Evolutionary conservation across 352 stramenopile species (phyloP).

Genomic region (Globisporangium spinosum): DNA sequence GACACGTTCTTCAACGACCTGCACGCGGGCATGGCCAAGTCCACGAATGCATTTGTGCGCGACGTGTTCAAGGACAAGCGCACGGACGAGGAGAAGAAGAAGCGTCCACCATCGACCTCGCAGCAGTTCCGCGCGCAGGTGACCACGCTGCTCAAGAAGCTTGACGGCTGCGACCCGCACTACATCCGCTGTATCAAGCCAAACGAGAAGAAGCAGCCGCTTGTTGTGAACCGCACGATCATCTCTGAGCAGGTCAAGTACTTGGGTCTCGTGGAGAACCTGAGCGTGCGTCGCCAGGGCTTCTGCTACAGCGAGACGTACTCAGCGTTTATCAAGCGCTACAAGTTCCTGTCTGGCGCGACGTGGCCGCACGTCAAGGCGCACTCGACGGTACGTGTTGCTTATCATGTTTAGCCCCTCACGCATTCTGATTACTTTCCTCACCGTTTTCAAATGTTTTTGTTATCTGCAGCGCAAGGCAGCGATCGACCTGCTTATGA

Average conservation of each 20-base stretch:
- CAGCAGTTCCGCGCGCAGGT: constrained; percentile 84
- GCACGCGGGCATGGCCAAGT: constrained; percentile 68
- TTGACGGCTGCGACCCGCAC: constrained; percentile 86
- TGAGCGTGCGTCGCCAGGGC: constrained; percentile 78
- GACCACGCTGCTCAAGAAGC: constrained; percentile 71
- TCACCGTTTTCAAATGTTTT: not conserved
- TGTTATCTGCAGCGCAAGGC: constrained; percentile 45
- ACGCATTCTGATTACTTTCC: not conserved
- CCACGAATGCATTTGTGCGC: constrained; percentile 65
- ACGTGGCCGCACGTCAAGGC: constrained; percentile 66
- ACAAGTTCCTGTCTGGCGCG: constrained; percentile 77
- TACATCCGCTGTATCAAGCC: constrained; percentile 92
- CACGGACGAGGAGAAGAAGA: constrained; percentile 75
- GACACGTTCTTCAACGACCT: constrained; percentile 86
- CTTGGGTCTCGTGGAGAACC: constrained; percentile 78
- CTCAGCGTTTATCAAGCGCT: constrained; percentile 76
- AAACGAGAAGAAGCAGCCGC: constrained; percentile 85
- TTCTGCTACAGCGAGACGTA: constrained; percentile 86
- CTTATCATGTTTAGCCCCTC: not conserved
- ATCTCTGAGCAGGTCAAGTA: constrained; percentile 78
- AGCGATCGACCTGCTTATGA: constrained; percentile 69
- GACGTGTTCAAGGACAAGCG: constrained; percentile 82
- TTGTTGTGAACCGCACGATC: constrained; percentile 60
- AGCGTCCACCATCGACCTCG: constrained; percentile 79
- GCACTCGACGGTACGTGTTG: constrained; percentile 44